phyloP scores from a whole-genome alignment of 2,329 filamentous ascomycete species.

The Fusarium concolor region DNA sequence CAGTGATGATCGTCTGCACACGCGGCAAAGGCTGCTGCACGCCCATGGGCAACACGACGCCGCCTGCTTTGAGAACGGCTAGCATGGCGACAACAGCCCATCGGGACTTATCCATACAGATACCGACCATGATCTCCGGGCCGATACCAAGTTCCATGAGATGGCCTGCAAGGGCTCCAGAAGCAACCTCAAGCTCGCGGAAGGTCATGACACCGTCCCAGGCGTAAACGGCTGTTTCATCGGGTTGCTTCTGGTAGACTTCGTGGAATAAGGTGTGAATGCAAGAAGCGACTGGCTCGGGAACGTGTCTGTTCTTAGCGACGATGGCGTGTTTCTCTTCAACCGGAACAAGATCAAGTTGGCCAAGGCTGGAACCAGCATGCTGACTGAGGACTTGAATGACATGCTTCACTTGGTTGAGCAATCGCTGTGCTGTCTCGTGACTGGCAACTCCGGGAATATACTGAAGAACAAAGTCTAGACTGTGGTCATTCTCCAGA shows the following conservation, averaged over 20 bases:
- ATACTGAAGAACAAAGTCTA: not conserved
- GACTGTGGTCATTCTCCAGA: rapidly evolving
- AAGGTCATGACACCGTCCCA: not conserved
- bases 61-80: not conserved
- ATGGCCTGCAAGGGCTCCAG: not conserved
- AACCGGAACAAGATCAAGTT: not conserved
- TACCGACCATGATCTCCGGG: not conserved
- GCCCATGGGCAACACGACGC: not conserved
- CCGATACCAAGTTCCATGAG: not conserved
- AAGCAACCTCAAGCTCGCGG: not conserved
- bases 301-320: not conserved
- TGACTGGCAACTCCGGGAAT: not conserved
- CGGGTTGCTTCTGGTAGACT: not conserved
- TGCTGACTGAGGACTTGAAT: not conserved
- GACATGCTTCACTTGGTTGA: not conserved
- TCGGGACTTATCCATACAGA: not conserved
- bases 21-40: not conserved
- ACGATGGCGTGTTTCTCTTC: not conserved
- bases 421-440: not conserved
- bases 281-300: not conserved
- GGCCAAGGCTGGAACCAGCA: rapidly evolving
- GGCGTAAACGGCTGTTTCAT: not conserved
- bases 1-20: not conserved
- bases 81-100: not conserved
- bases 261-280: not conserved